phyloP scores from a whole-genome alignment of 352 stramenopile genomes.

The Pythium grandisporangium region DNA sequence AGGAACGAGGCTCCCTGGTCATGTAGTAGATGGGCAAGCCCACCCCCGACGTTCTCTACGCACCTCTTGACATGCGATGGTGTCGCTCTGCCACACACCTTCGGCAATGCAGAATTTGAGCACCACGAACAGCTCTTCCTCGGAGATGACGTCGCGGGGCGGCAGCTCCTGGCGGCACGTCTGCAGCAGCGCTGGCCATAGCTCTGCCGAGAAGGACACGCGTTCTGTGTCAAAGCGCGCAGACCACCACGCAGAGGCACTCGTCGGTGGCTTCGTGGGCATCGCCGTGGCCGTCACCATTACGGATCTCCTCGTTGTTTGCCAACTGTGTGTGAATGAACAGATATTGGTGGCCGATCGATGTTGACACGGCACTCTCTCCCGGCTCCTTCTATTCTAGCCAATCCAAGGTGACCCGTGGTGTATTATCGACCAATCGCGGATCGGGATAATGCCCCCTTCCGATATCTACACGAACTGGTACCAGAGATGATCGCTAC shows the following conservation, averaged over 20 bases:
- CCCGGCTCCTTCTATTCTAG: too few relatives aligned
- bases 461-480: too few relatives aligned
- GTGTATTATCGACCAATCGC: too few relatives aligned
- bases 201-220: slow-evolving; percentile 23
- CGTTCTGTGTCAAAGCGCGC: too few relatives aligned
- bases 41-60: too few relatives aligned
- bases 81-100: slow-evolving; percentile 25
- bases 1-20: too few relatives aligned
- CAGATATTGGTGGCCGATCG: too few relatives aligned
- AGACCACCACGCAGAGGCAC: slow-evolving; percentile 6
- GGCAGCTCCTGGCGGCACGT: slow-evolving; percentile 22
- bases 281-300: neutral
- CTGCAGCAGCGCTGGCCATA: slow-evolving; percentile 48
- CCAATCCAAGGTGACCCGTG: too few relatives aligned
- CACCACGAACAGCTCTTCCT: slow-evolving; percentile 48
- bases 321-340: neutral
- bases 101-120: slow-evolving; percentile 41
- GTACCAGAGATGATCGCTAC: too few relatives aligned
- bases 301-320: neutral
- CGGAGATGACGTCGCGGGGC: slow-evolving; percentile 26
- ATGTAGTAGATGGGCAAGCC: neutral
- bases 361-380: too few relatives aligned
- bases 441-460: too few relatives aligned
- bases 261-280: neutral
- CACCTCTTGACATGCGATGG: slow-evolving; percentile 37